Base-by-base conservation (phyloP, 345 rosid species). In the Boechera divaricarpa region DNA sequence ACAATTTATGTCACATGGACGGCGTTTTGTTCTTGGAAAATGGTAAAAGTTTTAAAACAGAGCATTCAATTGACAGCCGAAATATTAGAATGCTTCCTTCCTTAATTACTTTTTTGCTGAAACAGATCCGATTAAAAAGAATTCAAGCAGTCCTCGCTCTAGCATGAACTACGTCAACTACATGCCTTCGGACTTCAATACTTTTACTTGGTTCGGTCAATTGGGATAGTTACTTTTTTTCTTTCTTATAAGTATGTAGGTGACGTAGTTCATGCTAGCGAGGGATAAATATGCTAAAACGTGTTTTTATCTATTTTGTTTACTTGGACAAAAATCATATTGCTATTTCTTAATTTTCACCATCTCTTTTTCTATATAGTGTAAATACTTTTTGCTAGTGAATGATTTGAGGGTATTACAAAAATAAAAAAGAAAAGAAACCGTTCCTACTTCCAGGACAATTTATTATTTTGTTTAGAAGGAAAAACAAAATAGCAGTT, bases 1-100 rank as follows among this genome's bases (percentile, higher is more conserved):
- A 3, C 55, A 51, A 3, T 18, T 18, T 51, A 51, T 51, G 55
- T 51, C 55, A 55, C 67, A 24, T 72, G 74, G 58, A 72, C 59
- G 48, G 59, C 49, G 56, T 59, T 72, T 60, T 45, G 29, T 60
- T 51, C 28, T 60, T 60, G 59, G 67, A 48, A 60, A 71, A 70
- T 9, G 39, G 35, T 47, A 3, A 58, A 32, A 45, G 26, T n/a
- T 16, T 12, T 2, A 58, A 45, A 70, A 42, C 54, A 32, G 45
- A 57, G 15, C 65, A 57, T 18, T 59, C n/a, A 58, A 31, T 70
- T 31, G 41, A 33, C 58, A 47, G 75, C 45, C 58, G 57, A 57
- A 11, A 67, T 67, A 7, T 67, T 52, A 52, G 31, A 51, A 51
- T 51, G 55, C 28, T 6, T 16, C 10, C 52, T 7, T 6, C 10